Percentiles rank a stretch among this genome's conserved stretches.
Conservation (phyloP, 1,139 yeast genomes). For the Scheffersomyces insectosa region DNA sequence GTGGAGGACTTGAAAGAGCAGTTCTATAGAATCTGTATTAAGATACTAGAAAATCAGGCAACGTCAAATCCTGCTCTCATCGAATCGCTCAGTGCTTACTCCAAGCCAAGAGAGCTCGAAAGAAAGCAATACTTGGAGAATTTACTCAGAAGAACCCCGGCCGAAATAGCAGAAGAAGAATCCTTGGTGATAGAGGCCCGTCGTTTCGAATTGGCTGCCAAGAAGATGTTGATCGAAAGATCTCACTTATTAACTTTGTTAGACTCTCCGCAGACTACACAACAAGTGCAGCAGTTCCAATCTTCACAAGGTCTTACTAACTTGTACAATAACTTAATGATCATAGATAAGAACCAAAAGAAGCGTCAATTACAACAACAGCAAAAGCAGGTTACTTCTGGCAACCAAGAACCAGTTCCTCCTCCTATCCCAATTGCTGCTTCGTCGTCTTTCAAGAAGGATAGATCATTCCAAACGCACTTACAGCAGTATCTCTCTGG, state of each 20-base stretch:
- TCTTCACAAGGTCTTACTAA: slow-evolving; percentile 90
- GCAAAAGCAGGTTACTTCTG: slow-evolving; percentile 26
- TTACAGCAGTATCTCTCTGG: slow-evolving; percentile 46
- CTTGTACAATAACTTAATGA: slow-evolving; percentile 76
- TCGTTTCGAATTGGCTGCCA: slow-evolving; percentile 89
- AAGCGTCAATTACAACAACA: slow-evolving; percentile 45
- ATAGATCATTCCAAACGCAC: slow-evolving; percentile 52
- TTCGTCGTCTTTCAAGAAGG: slow-evolving; percentile 51
- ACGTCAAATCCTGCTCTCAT: slow-evolving; percentile 48
- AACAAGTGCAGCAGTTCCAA: slow-evolving; percentile 72
- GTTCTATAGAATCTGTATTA: slow-evolving; percentile 56
- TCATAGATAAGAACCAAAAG: slow-evolving; percentile 65
- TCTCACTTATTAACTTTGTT: slow-evolving; percentile 73
- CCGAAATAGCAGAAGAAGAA: slow-evolving; percentile 97
- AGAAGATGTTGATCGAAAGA: slow-evolving; percentile 82
- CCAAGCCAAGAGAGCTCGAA: slow-evolving; percentile 67
- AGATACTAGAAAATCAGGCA: slow-evolving; percentile 45
- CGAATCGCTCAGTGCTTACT: slow-evolving; percentile 54
- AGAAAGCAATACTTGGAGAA: slow-evolving; percentile 81
- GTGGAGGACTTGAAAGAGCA: slow-evolving; percentile 84
- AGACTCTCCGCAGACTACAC: slow-evolving; percentile 87
- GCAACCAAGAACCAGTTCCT: slow-evolving; percentile 51
- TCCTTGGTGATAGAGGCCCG: slow-evolving; percentile 90
- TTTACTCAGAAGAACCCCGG: slow-evolving; percentile 81
- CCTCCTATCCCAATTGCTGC: slow-evolving; percentile 62